phyloP scores from a whole-genome alignment of 148 eudicot genomes.

The Linanthus parryae region DNA sequence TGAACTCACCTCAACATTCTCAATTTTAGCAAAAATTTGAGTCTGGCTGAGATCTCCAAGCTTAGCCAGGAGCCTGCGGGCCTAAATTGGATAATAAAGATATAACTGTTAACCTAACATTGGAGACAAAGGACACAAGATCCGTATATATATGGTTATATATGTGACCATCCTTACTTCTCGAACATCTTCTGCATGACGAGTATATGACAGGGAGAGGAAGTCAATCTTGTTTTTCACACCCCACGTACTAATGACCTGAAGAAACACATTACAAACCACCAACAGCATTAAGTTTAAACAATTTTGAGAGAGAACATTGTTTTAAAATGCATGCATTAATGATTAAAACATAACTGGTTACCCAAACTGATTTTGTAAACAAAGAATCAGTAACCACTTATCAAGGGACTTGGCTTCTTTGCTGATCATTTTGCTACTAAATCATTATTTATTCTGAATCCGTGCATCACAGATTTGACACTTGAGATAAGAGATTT shows the following conservation, averaged over 20 bases:
- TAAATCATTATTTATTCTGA: no score
- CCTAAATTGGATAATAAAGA: slow-evolving; percentile 27
- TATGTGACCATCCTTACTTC: slow-evolving; percentile 38
- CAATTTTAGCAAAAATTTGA: slow-evolving; percentile 91
- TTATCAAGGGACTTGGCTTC: no score
- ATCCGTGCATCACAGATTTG: no score
- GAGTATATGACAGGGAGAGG: slow-evolving; percentile 79
- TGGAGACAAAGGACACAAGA: not conserved
- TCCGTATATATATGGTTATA: not conserved
- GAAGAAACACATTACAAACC: no score
- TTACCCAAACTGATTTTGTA: no score
- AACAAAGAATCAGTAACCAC: no score
- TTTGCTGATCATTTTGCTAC: no score
- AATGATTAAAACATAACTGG: no score
- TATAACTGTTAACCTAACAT: not conserved
- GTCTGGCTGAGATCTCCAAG: slow-evolving; percentile 84
- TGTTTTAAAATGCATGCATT: no score
- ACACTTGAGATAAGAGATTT: no score
- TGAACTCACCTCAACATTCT: slow-evolving; percentile 68
- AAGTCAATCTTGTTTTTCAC: slow-evolving; percentile 87
- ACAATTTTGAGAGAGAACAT: no score
- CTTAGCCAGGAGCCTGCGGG: slow-evolving; percentile 68
- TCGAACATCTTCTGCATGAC: slow-evolving; percentile 97
- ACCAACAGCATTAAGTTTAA: no score
- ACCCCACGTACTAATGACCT: slow-evolving; percentile 93